A percentile compares a stretch with the other conserved stretches of the same genome.
phyloP scores from a whole-genome alignment of 768 basidiomycete genomes.

The Infundibulicybe gibba region DNA sequence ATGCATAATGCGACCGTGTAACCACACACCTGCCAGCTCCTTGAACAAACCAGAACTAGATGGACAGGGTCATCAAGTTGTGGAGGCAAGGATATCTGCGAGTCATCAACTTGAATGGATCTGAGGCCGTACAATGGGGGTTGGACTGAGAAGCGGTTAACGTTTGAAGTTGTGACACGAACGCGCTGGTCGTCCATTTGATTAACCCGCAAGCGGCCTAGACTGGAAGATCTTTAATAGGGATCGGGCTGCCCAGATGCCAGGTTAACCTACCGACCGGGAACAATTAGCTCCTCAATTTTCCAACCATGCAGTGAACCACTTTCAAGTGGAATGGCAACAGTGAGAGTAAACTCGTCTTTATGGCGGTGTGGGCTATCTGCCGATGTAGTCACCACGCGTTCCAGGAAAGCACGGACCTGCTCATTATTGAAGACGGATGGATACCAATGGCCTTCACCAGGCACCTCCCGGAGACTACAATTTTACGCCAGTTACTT shows the following conservation, averaged over 20 bases:
- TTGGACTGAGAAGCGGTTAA: slow-evolving; percentile 24
- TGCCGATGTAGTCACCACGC: slow-evolving; percentile 10
- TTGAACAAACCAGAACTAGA: slow-evolving; percentile 7
- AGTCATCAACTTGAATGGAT: slow-evolving; percentile 13
- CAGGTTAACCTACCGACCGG: slow-evolving; percentile 56
- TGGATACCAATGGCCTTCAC: slow-evolving; percentile 69
- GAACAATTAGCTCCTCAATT: slow-evolving; percentile 53
- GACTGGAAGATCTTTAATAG: slow-evolving; percentile 17
- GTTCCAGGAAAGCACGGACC: slow-evolving; percentile 56
- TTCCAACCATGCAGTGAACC: slow-evolving; percentile 71
- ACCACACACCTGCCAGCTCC: no score
- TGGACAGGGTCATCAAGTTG: slow-evolving; percentile 2
- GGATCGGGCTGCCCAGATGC: background rate
- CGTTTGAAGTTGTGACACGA: slow-evolving; percentile 23
- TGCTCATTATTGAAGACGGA: slow-evolving; percentile 49
- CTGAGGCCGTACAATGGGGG: slow-evolving; percentile 10
- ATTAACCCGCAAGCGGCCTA: slow-evolving; percentile 32
- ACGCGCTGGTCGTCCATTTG: slow-evolving; percentile 8
- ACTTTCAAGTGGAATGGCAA: slow-evolving; percentile 62
- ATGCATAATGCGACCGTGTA: no score
- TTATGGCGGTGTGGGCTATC: slow-evolving; percentile 7
- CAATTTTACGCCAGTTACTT: no score
- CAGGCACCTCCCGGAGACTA: slow-evolving; percentile 62
- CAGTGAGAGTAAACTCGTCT: slow-evolving; percentile 65
- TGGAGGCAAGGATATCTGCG: slow-evolving; percentile 6